phyloP scores from a whole-genome alignment of 1,139 yeast species.

The Saccharomyces hybrid region DNA sequence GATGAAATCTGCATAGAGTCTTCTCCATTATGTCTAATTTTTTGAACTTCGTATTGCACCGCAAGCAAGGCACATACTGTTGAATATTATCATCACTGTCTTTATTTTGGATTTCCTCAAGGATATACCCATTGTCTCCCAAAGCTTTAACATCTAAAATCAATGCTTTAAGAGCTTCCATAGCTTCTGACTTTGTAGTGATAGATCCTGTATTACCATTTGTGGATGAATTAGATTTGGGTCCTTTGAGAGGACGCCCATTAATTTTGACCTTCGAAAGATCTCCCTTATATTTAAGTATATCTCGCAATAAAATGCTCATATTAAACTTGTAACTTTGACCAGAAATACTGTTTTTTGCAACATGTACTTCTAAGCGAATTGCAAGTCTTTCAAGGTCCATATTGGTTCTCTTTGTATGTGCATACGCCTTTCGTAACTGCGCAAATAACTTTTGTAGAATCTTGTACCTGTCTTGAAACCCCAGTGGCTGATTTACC shows the following conservation, averaged over 20 bases:
- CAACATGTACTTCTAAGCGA: constrained; percentile 25
- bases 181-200: constrained; percentile 11
- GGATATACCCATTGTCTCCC: constrained; percentile 24
- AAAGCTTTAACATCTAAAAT: constrained; percentile 16
- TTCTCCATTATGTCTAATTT: constrained; percentile 21
- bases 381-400: constrained; percentile 19
- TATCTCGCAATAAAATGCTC: constrained; percentile 27
- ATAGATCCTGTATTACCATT: constrained; percentile 6
- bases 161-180: constrained; percentile 15
- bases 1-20: constrained; percentile 28
- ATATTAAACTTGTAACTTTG: constrained; percentile 30
- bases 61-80: constrained; percentile 18
- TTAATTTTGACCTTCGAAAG: constrained; percentile 18
- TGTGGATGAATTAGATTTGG: neutral
- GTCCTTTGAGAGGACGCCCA: constrained; percentile 15
- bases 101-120: constrained; percentile 6
- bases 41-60: constrained; percentile 28
- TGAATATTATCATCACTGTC: too few species aligned
- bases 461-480: constrained; percentile 28
- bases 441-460: constrained; percentile 22
- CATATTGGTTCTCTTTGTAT: constrained; percentile 11
- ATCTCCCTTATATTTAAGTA: constrained; percentile 26
- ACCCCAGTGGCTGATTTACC: constrained; percentile 26
- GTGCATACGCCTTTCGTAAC: constrained; percentile 14
- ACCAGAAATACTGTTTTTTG: constrained; percentile 20